Percentiles rank a stretch among this genome's conserved stretches.
Evolutionary conservation across 139 green algal genomes (phyloP).

Genomic region (Trebouxia sp.): DNA sequence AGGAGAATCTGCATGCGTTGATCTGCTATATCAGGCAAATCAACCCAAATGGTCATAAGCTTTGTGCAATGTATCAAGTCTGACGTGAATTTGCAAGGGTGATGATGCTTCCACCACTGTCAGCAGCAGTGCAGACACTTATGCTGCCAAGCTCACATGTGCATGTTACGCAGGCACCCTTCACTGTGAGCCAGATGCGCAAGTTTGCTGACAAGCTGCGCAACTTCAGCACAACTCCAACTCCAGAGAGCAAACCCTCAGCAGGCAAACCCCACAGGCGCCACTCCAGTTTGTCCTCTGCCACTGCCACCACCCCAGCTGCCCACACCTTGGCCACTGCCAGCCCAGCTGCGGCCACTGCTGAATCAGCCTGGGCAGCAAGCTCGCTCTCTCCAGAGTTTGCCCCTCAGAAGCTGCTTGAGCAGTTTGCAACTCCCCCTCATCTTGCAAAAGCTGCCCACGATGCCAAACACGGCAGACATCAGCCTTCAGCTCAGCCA

Average conservation of each 20-base stretch:
- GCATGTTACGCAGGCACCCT: conserved; percentile 15
- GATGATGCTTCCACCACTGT: too few species aligned
- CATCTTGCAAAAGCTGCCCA: background rate
- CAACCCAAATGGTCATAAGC: too few species aligned
- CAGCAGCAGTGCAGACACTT: background rate
- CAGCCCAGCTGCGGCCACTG: background rate
- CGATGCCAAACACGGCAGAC: background rate
- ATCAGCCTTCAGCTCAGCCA: background rate
- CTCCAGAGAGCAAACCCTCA: conserved; percentile 3
- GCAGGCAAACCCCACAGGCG: background rate
- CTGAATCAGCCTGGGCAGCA: conserved; percentile 1
- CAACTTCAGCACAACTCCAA: conserved; percentile 16
- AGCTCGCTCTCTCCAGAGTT: background rate
- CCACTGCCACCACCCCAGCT: background rate
- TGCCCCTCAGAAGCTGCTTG: conserved; percentile 10
- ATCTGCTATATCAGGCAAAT: too few species aligned
- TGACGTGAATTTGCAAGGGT: too few species aligned
- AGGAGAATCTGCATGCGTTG: too few species aligned
- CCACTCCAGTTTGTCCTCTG: conserved; percentile 2
- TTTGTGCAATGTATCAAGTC: too few species aligned
- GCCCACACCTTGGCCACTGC: background rate
- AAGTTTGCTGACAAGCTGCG: conserved; percentile 26
- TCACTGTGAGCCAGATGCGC: conserved; percentile 23
- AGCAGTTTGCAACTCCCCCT: conserved; percentile 2
- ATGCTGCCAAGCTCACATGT: background rate